Percentiles rank a stretch among this genome's conserved stretches.
Evolutionary conservation across 2,329 filamentous ascomycete genomes (phyloP).

Genomic region (Ceratocystis cubensis): DNA sequence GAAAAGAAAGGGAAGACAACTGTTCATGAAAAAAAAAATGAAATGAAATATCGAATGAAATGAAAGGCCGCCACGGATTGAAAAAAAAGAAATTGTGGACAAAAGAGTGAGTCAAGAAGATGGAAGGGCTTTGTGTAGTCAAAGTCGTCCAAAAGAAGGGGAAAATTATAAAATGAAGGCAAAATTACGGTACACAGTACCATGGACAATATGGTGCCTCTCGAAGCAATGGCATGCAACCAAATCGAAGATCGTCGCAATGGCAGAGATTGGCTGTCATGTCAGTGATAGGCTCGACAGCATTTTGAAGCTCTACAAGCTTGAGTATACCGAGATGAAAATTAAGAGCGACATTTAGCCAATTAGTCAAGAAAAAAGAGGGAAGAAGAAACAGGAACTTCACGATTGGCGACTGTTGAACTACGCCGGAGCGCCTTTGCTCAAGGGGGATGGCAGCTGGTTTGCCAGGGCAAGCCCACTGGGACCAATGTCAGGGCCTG

Average conservation of each 20-base stretch:
- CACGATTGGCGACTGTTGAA: neutral
- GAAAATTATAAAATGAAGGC: conserved; percentile 10
- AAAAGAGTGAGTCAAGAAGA: neutral
- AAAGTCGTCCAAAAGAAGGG: conserved; percentile 11
- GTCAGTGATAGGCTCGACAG: neutral
- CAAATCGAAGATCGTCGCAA: neutral
- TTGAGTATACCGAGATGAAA: too few relatives aligned
- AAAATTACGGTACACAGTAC: conserved; percentile 6
- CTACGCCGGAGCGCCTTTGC: neutral
- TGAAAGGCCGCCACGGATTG: neutral
- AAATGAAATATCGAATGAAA: conserved; percentile 1
- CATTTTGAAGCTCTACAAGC: neutral
- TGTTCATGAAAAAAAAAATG: neutral
- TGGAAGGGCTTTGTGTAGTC: neutral
- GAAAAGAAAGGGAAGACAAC: conserved; percentile 1
- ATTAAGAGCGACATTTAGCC: neutral
- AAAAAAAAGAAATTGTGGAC: neutral
- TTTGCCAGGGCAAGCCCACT: conserved; percentile 22
- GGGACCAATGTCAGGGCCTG: conserved; percentile 42
- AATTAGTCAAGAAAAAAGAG: neutral
- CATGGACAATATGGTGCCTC: neutral
- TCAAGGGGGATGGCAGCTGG: neutral
- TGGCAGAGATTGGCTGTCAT: neutral
- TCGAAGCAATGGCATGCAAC: neutral
- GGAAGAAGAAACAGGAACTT: neutral